Conservation (phyloP, 1,284 basidiomycete genomes). For the Tremellales sp. region DNA sequence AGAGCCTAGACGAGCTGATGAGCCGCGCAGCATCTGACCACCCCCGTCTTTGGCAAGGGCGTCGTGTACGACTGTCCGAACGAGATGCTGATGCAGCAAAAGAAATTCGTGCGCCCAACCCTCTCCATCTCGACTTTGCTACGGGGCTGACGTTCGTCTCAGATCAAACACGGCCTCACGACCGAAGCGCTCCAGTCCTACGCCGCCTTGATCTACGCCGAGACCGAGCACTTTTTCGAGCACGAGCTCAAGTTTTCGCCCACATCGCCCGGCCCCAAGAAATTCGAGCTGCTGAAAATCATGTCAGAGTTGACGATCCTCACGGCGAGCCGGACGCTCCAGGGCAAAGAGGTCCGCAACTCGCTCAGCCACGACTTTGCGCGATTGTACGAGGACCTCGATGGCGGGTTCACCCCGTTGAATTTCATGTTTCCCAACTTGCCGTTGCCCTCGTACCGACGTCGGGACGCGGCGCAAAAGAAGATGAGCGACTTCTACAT, state of each 20-base stretch:
- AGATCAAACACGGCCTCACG: constrained; percentile 86
- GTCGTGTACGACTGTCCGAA: constrained; percentile 98
- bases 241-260: constrained; percentile 39
- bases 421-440: constrained; percentile 95
- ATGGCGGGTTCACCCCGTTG: constrained; percentile 85
- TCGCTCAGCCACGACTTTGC: constrained; percentile 81
- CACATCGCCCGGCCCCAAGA: constrained; percentile 24
- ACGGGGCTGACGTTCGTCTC: constrained; percentile 11
- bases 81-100: constrained; percentile 97
- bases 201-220: constrained; percentile 83
- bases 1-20: background rate
- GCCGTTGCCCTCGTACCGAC: constrained; percentile 82
- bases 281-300: constrained; percentile 67
- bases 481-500: constrained; percentile 95
- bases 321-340: constrained; percentile 87
- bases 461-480: constrained; percentile 82
- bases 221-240: constrained; percentile 69
- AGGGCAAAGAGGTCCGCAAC: constrained; percentile 83
- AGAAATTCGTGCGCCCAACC: constrained; percentile 65
- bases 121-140: background rate
- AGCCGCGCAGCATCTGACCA: constrained; percentile 69
- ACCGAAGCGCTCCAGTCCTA: constrained; percentile 89
- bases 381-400: constrained; percentile 80
- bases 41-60: constrained; percentile 91
- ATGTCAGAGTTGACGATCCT: constrained; percentile 94